phyloP scores from a whole-genome alignment of 495 filamentous ascomycete species.

The Aspergillus asperescens region DNA sequence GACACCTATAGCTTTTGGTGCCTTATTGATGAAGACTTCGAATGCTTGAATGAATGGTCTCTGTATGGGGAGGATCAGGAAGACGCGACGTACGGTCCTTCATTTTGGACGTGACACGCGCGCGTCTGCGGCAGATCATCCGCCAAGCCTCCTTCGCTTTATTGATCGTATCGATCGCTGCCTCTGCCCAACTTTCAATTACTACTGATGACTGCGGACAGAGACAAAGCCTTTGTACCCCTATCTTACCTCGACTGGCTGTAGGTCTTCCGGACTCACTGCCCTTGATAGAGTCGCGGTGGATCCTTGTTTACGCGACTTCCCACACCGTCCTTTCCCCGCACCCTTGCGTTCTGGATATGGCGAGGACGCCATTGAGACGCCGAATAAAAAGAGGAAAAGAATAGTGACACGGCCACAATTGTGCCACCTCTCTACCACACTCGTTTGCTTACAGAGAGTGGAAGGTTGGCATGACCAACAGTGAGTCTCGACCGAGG shows the following conservation, averaged over 20 bases:
- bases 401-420: not conserved
- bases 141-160: slow-evolving; percentile 20
- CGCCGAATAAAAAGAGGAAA: not conserved
- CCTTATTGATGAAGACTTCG: not conserved
- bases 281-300: not conserved
- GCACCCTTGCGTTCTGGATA: slow-evolving; percentile 13
- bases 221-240: not conserved
- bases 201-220: not conserved
- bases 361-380: slow-evolving; percentile 11
- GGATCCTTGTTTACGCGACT: not conserved
- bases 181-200: not conserved
- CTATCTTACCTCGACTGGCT: not conserved
- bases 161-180: not conserved
- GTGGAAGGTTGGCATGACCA: slow-evolving; percentile 15
- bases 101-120: slow-evolving; percentile 28
- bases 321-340: slow-evolving; percentile 14
- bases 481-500: slow-evolving; percentile 17
- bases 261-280: not conserved
- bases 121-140: slow-evolving; percentile 7
- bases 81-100: slow-evolving; percentile 16
- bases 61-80: not conserved
- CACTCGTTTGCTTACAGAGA: not conserved
- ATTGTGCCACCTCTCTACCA: not conserved
- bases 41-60: not conserved
- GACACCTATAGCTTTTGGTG: not conserved